phyloP scores from a whole-genome alignment of 2,329 filamentous ascomycete species.

The Aspergillus novoparasiticus region DNA sequence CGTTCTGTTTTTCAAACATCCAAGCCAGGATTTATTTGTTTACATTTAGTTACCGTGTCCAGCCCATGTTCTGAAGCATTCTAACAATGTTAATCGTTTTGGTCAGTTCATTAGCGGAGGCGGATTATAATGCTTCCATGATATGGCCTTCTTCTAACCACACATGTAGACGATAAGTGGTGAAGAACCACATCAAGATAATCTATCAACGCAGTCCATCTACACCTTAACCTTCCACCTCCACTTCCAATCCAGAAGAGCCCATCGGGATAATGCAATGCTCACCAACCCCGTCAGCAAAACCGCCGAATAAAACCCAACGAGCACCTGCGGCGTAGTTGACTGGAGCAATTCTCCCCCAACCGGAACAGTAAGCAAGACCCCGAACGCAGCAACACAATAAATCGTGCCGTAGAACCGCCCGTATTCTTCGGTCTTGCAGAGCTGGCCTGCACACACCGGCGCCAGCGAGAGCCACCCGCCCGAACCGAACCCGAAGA shows the following conservation, averaged over 20 bases:
- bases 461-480: slow-evolving; percentile 50
- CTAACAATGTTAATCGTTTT: too few relatives aligned
- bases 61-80: too few relatives aligned
- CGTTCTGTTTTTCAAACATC: too few relatives aligned
- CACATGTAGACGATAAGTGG: background rate
- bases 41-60: too few relatives aligned
- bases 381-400: slow-evolving; percentile 49
- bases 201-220: background rate
- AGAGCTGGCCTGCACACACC: slow-evolving; percentile 52
- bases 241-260: slow-evolving; percentile 41
- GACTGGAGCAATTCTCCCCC: slow-evolving; percentile 51
- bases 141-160: background rate
- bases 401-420: slow-evolving; percentile 53
- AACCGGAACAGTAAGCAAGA: slow-evolving; percentile 50
- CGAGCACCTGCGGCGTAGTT: slow-evolving; percentile 48
- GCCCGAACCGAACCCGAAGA: slow-evolving; percentile 55
- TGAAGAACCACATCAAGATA: background rate
- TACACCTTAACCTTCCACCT: slow-evolving; percentile 40
- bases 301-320: slow-evolving; percentile 51
- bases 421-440: slow-evolving; percentile 51
- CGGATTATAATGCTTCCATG: too few relatives aligned
- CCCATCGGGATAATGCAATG: slow-evolving; percentile 38
- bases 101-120: too few relatives aligned
- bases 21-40: too few relatives aligned
- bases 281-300: slow-evolving; percentile 38